Evolutionary conservation across 345 rosid species (phyloP).

Genomic region (Noccaea bulbosa): DNA sequence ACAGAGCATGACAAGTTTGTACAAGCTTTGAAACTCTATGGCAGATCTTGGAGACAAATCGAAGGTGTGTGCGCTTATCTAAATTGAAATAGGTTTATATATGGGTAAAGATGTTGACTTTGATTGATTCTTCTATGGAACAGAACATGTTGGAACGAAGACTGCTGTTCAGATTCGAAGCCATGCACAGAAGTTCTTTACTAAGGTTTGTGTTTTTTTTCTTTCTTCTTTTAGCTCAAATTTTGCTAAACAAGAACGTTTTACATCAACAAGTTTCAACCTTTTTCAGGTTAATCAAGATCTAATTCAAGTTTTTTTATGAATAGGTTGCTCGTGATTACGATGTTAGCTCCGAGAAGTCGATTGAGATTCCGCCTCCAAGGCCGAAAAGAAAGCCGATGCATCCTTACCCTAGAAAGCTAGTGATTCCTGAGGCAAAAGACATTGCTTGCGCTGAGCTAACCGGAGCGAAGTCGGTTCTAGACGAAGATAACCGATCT

Average conservation of each 20-base stretch:
- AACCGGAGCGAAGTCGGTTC: conserved; percentile 42
- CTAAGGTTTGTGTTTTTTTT: conserved; percentile 59
- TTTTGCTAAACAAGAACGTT: no score
- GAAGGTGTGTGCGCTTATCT: conserved; percentile 59
- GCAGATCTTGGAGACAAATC: conserved; percentile 85
- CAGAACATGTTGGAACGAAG: conserved; percentile 81
- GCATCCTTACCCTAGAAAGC: conserved; percentile 88
- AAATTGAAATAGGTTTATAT: conserved; percentile 28
- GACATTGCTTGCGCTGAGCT: conserved; percentile 35
- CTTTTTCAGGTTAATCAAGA: not conserved
- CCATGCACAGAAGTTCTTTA: conserved; percentile 86
- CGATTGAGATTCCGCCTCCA: conserved; percentile 88
- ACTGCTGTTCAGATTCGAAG: conserved; percentile 88
- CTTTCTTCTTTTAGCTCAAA: no score
- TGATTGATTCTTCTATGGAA: conserved; percentile 17
- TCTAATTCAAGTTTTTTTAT: conserved; percentile 15
- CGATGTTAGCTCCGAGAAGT: conserved; percentile 47
- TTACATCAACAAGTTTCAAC: not conserved
- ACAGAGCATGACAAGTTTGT: conserved; percentile 78
- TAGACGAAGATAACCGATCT: conserved; percentile 60
- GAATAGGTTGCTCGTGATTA: conserved; percentile 60
- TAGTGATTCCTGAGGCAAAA: conserved; percentile 39
- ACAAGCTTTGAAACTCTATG: conserved; percentile 75
- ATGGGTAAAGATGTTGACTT: conserved; percentile 17
- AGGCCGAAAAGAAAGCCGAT: conserved; percentile 78